Base-by-base conservation (phyloP, 208 protist genomes). In the Acanthamoeba triangularis region DNA sequence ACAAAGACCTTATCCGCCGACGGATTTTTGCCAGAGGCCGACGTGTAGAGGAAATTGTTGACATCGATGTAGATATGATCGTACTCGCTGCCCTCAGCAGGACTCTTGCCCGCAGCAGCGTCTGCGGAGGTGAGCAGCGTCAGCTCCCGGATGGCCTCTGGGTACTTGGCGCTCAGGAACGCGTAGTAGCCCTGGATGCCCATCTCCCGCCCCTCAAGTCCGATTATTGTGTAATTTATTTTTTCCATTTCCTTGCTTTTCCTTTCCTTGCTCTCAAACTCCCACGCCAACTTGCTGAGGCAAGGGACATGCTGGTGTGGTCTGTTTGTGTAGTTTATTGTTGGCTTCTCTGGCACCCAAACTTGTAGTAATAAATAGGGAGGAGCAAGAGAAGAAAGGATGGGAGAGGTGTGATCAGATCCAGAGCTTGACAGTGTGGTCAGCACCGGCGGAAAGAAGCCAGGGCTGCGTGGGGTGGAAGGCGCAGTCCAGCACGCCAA, bases 401-500 rank as follows among this genome's bases (percentile, higher is more conserved):
- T 1, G 23, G 5, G 59, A 65, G 59, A 74, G 23, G 20, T n/a
- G 25, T 72, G 20, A 16, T 96, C 67, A 96, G 30, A 84, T 99
- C 97, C 98, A 99, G 54, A 99, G 97, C 72, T 98, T 98, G 41
- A 99, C 98, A 11, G 98, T 98, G 54, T 98, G 98, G 96, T 99
- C 99, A 65, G 99, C 99, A 14, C 99, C 99, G 14, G 98, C 98
- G 47, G 98, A 99, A 96, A 99, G 99, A 6, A 99, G 95, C 99
- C 99, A 99, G 28, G 99, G 99, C 97, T 99, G 99, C 47, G 97
- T 99, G 28, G 99, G 99, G 95, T 99, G 99, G 98, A 99, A 99
- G 37, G 96, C 98, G 41, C 98, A 95, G 56, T 98, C 97, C 33
- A 99, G 96, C 96, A 99, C 96, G 98, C 98, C 76, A 65, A 67